Base-by-base conservation (phyloP, 331 rosid genomes). In the Dryas integrifolia region DNA sequence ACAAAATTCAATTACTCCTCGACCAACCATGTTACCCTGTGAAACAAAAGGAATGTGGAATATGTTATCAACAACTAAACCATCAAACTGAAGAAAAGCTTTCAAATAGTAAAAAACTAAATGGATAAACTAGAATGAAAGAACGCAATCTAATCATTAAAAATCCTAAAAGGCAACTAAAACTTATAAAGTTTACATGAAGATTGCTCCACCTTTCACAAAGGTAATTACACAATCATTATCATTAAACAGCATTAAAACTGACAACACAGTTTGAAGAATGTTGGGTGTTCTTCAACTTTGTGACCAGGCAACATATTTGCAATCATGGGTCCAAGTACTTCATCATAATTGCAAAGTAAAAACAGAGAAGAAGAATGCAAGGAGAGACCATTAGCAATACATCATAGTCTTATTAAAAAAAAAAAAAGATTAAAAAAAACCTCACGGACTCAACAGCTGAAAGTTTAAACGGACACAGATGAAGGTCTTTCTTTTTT, bases 1-100 rank as follows among this genome's bases (percentile, higher is more conserved):
- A 68, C 98, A 92, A 55, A 85, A 83, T 72, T 92, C 94, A 65
- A 92, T 65, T 65, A 92, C 67, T 53, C 95, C 98, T 77, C 98
- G 88, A 43, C 91, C 95, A 49, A 92, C 77, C 89, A 89, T 0
- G 64, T 65, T 84, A 30, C 97, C 96, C 98, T 92, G 80, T 70
- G 56, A 72, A 82, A 67, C 79, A 69, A 52, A 66, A 62, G 68
- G 75, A 35, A 44, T 13, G 18, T 41, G 41, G 5, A 57, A 66
- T 18, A 76, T 70, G 67, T 18, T 57, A 74, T 47, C 64, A 71
- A 65, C 58, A 61, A 35, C 45, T 4, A 65, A 21, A 65, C 21
- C 9, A 0, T 8, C 39, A 49, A 10, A 14, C 58, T 65, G 14
- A 11, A 55, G 14, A 64, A 3, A 66, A 69, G 53, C 35, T 5